Evolutionary conservation across 805 yeast genomes (phyloP).

Genomic region (Candida sphagnicola): DNA sequence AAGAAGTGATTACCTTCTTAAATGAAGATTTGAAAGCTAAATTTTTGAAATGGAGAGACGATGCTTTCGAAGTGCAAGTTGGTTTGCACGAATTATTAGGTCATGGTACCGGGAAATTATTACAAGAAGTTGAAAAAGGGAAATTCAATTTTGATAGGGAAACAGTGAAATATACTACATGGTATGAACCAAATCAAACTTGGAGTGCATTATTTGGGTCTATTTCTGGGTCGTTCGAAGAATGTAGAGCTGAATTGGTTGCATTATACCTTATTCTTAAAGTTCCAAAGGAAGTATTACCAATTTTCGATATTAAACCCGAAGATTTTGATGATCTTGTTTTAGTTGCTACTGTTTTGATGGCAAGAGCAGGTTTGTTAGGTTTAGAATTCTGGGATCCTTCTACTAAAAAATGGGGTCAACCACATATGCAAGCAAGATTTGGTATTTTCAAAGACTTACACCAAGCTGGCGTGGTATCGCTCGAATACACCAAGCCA

Average conservation of each 20-base stretch:
- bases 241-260: conserved; percentile 88
- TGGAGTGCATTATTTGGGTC: conserved; percentile 88
- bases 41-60: conserved; percentile 69
- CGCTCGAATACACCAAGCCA: conserved; percentile 44
- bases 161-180: conserved; percentile 65
- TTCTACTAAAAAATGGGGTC: conserved; percentile 79
- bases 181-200: conserved; percentile 76
- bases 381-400: conserved; percentile 91
- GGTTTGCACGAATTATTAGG: conserved; percentile 91
- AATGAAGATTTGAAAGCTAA: conserved; percentile 47
- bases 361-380: conserved; percentile 85
- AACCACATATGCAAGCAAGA: conserved; percentile 92
- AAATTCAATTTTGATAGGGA: conserved; percentile 66
- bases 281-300: conserved; percentile 52
- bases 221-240: conserved; percentile 84
- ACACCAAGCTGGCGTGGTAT: conserved; percentile 62
- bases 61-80: conserved; percentile 88
- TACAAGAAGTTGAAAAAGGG: conserved; percentile 54
- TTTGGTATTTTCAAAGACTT: conserved; percentile 78
- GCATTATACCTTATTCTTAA: conserved; percentile 78
- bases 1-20: conserved; percentile 67
- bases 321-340: conserved; percentile 62
- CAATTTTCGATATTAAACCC: conserved; percentile 65
- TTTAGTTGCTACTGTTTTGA: conserved; percentile 65
- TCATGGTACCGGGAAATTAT: conserved; percentile 85